These are phyloP conservation scores for Alternaria sp. DNA, from an alignment of 2,329 filamentous ascomycete genomes.

Conservation along the genomic window DNA sequence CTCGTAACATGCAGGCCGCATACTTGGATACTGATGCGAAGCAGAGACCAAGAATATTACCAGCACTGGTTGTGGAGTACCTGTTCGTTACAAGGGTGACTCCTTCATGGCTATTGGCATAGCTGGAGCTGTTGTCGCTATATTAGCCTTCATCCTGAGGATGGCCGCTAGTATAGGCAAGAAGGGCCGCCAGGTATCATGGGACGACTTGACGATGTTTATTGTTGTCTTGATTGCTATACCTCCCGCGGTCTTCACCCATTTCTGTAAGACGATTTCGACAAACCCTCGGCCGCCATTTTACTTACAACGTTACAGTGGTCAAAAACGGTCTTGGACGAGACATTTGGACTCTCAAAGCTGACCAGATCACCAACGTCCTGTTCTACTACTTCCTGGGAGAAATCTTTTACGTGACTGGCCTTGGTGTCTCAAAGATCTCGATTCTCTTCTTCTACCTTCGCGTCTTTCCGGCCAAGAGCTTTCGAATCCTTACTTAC, in stretches of 20 bases:
- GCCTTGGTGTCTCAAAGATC: conserved; percentile 40
- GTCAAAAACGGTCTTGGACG: conserved; percentile 52
- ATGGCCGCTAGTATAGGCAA: conserved; percentile 44
- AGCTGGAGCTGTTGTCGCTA: conserved; percentile 36
- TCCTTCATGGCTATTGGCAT: conserved; percentile 39
- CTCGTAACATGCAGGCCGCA: background rate
- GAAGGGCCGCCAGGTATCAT: conserved; percentile 44
- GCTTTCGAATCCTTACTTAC: conserved; percentile 34
- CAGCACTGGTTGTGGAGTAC: conserved; percentile 42
- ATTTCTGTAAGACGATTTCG: background rate
- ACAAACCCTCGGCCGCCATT: background rate
- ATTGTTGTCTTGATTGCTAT: conserved; percentile 44
- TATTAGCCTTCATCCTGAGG: conserved; percentile 43
- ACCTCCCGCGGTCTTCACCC: conserved; percentile 28
- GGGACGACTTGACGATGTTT: conserved; percentile 50
- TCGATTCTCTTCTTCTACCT: conserved; percentile 46
- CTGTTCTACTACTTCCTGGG: conserved; percentile 33
- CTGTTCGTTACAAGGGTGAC: conserved; percentile 42
- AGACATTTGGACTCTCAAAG: conserved; percentile 60
- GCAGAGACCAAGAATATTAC: conserved; percentile 50
- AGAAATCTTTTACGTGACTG: conserved; percentile 45
- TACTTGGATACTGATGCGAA: background rate
- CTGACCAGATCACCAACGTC: conserved; percentile 53
- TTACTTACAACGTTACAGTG: conserved; percentile 15
- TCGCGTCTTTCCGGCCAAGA: conserved; percentile 40